phyloP scores from a whole-genome alignment of 164 flowering plant genomes.

The Chimonanthus salicifolius region DNA sequence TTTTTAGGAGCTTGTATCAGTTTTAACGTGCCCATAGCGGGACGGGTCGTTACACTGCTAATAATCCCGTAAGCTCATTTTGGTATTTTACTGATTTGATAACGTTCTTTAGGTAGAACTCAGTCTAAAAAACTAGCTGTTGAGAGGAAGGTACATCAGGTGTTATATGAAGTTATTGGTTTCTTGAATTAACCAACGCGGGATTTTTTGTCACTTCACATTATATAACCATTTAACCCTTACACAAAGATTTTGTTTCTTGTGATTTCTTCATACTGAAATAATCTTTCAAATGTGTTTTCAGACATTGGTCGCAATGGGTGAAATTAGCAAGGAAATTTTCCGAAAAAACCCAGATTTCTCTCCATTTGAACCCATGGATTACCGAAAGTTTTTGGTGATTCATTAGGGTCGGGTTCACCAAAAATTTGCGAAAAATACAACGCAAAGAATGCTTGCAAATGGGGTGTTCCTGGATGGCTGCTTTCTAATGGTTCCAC shows the following conservation, averaged over 20 bases:
- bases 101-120: too few relatives aligned
- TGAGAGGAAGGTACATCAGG: too few relatives aligned
- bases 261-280: too few relatives aligned
- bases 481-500: slow-evolving; percentile 12
- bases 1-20: too few relatives aligned
- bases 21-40: too few relatives aligned
- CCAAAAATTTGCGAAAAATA: slow-evolving; percentile 13
- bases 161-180: too few relatives aligned
- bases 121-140: too few relatives aligned
- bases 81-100: not conserved
- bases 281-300: not conserved
- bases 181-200: too few relatives aligned
- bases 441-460: slow-evolving; percentile 21
- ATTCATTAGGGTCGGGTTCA: slow-evolving; percentile 35
- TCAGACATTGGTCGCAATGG: slow-evolving; percentile 23
- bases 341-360: slow-evolving; percentile 17
- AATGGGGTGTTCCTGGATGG: slow-evolving; percentile 36
- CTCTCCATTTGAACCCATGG: slow-evolving; percentile 18
- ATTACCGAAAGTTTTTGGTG: slow-evolving; percentile 20
- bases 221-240: too few relatives aligned
- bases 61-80: slow-evolving; percentile 22
- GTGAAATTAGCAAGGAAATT: slow-evolving; percentile 24
- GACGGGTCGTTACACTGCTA: too few relatives aligned
- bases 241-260: too few relatives aligned
- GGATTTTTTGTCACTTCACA: too few relatives aligned